These are phyloP conservation scores for Ophiostoma himal-ulmi DNA, from an alignment of 2,329 filamentous ascomycete species.

Conservation along the genomic window DNA sequence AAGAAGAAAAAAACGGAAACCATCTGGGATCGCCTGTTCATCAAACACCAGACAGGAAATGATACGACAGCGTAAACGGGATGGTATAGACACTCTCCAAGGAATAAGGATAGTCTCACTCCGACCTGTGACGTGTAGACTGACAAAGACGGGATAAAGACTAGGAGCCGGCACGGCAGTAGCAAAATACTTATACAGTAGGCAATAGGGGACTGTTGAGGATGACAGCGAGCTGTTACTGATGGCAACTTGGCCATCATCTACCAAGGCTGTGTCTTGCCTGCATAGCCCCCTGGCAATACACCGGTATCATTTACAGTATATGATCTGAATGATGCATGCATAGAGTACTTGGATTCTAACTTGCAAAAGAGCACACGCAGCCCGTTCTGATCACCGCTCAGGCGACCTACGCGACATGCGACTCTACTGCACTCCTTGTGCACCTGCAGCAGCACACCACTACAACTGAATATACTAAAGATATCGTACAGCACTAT, in stretches of 20 bases:
- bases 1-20: neutral
- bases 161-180: too few relatives aligned
- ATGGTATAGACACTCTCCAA: too few relatives aligned
- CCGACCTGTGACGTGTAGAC: slow-evolving; percentile 1
- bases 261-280: too few relatives aligned
- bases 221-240: too few relatives aligned
- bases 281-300: too few relatives aligned
- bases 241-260: too few relatives aligned
- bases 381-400: neutral
- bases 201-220: too few relatives aligned
- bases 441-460: slow-evolving; percentile 6
- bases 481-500: neutral
- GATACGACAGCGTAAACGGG: neutral
- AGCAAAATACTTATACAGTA: too few relatives aligned
- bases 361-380: too few relatives aligned
- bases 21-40: neutral
- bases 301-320: too few relatives aligned
- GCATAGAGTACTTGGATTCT: too few relatives aligned
- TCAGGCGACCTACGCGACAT: neutral
- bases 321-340: too few relatives aligned
- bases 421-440: neutral
- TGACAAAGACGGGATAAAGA: neutral
- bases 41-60: neutral
- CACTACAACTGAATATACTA: neutral
- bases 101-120: neutral